Conservation (phyloP, 2,329 filamentous ascomycete genomes). For the Pestalotiopsis sp. region DNA sequence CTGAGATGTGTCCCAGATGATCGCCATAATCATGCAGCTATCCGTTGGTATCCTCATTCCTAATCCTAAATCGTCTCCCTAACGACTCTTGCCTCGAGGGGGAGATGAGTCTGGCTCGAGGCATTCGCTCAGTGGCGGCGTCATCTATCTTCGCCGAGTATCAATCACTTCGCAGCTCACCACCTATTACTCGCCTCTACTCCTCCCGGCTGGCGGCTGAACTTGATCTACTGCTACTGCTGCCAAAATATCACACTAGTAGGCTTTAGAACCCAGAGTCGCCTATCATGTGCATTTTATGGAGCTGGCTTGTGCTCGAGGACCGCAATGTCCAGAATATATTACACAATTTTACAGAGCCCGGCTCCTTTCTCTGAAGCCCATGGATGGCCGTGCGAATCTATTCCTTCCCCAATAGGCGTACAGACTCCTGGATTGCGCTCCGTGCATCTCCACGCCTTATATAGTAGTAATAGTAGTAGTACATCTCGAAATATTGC, state of each 20-base stretch:
- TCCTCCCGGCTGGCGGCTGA: not conserved
- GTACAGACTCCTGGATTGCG: not conserved
- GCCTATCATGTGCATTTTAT: not conserved
- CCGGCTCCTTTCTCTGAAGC: constrained; percentile 4
- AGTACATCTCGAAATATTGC: constrained; percentile 2
- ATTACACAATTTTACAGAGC: constrained; percentile 23
- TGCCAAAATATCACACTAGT: not conserved
- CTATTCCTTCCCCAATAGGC: not conserved
- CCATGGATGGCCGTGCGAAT: not conserved
- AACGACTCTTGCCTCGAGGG: not conserved
- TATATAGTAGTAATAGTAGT: not conserved
- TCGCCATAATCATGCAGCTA: constrained; percentile 8
- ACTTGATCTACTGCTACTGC: not conserved
- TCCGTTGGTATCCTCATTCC: not conserved
- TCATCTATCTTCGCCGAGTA: too few species aligned
- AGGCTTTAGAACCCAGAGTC: not conserved
- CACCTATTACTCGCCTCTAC: not conserved
- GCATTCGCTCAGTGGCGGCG: too few species aligned
- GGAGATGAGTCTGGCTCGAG: too few species aligned
- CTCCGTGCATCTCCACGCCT: constrained; percentile 2
- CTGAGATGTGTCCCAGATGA: constrained; percentile 13
- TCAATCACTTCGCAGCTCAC: too few species aligned
- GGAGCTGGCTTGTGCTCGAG: not conserved
- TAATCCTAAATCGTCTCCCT: not conserved
- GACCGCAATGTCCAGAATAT: constrained; percentile 2